Evolutionary conservation across 1,284 basidiomycete genomes (phyloP).

Genomic region (Golubevia pallescens): DNA sequence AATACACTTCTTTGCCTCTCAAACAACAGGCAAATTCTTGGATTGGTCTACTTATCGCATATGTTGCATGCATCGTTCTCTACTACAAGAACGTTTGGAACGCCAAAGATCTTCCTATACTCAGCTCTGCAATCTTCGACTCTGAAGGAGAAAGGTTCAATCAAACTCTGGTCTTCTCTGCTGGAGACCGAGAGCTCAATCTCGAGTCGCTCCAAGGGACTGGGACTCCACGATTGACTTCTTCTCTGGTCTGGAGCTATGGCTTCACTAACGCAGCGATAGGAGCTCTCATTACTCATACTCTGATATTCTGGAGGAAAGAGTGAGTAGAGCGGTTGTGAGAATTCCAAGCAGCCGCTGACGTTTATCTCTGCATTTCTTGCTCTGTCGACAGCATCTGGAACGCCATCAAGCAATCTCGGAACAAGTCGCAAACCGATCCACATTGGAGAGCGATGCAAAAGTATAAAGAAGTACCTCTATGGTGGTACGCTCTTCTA

Average conservation of each 20-base stretch:
- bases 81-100: slow-evolving; percentile 33
- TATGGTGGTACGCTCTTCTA: slow-evolving; percentile 22
- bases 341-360: neutral
- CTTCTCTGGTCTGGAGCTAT: slow-evolving; percentile 71
- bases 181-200: slow-evolving; percentile 20
- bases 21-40: slow-evolving; percentile 36
- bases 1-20: slow-evolving; percentile 18
- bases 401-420: slow-evolving; percentile 3
- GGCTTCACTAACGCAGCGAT: slow-evolving; percentile 64
- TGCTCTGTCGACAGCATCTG: neutral
- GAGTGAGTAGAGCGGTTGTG: slow-evolving; percentile 5
- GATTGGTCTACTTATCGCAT: slow-evolving; percentile 25
- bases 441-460: slow-evolving; percentile 29
- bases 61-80: slow-evolving; percentile 19
- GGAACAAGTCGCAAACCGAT: slow-evolving; percentile 16
- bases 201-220: slow-evolving; percentile 30
- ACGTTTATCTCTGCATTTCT: neutral
- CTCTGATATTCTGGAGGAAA: slow-evolving; percentile 66
- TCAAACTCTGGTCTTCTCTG: slow-evolving; percentile 64
- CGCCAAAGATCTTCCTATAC: slow-evolving; percentile 30
- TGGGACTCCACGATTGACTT: slow-evolving; percentile 47
- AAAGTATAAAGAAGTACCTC: slow-evolving; percentile 30
- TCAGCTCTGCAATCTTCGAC: slow-evolving; percentile 27
- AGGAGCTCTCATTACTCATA: slow-evolving; percentile 29
- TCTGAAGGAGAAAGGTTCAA: slow-evolving; percentile 59